Evolutionary conservation across 352 stramenopile genomes (phyloP), one percentile per base, ranked within the genome.

Genomic region (Pythium vanterpoolii): DNA sequence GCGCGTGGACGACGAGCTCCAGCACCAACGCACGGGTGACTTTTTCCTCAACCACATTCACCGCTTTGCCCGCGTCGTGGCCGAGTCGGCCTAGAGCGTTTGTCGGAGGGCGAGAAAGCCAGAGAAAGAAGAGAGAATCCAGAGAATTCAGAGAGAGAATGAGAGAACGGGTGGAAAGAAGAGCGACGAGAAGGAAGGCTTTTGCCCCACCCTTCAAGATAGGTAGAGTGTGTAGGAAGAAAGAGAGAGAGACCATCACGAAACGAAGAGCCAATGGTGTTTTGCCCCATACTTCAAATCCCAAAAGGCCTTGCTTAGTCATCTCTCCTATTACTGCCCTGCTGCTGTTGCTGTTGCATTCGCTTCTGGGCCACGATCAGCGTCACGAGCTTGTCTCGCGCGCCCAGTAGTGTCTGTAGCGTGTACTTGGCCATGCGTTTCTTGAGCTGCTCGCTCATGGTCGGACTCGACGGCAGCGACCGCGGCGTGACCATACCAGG

Each of bases 31-130:
- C 64, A 90, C 83, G 61, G 83, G 84, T 71, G 82, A 93, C 70
- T 95, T 92, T 79, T 95, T 94, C 76, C 74, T 95, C 64, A 90
- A 86, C 73, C 84, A 95, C 77, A 95, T 95, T 71, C 74, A 92
- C 63, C 82, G 78, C 74, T 92, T 93, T 38, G 81, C 85, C 64
- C 83, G 86, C 61, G 88, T 93, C 66, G 85, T 95, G 51, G 84
- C 94, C 69, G 81, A 89, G 56, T 93, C 81, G 70, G 79, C 73
- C 50, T 79, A 44, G 71, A 36, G 19, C 9, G 34, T n/a, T 5
- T 5, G 34, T 21, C 34, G 8, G 19, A 42, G 34, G 19, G 34
- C 18, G 34, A 16, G 34, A 11, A 9, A 42, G 34, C 9, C 13
- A 50, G 44, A 33, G 21, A 49, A 14, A 13, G 23, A 47, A 47